Evolutionary conservation across 768 basidiomycete species (phyloP).

Genomic region (Naganishia vishniacii): DNA sequence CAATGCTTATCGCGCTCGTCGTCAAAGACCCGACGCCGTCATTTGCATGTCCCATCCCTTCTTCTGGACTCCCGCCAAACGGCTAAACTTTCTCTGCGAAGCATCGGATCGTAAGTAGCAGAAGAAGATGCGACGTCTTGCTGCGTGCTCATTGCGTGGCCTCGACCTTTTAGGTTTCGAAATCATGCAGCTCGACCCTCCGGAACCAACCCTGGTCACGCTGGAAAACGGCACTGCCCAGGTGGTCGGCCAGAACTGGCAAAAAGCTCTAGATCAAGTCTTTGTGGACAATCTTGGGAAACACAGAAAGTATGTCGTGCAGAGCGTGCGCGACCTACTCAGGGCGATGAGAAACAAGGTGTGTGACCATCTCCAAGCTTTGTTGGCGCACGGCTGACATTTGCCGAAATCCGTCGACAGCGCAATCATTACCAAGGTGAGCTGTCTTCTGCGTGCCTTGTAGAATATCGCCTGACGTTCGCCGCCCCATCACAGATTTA

Average conservation of each 20-base stretch:
- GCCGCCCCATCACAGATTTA: slow-evolving; percentile 55
- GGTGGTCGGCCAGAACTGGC: slow-evolving; percentile 90
- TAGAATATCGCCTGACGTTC: background rate
- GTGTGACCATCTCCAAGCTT: background rate
- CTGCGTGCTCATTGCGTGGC: background rate
- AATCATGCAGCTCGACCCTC: slow-evolving; percentile 90
- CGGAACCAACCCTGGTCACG: slow-evolving; percentile 64
- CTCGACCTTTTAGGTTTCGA: slow-evolving; percentile 59
- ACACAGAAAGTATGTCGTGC: slow-evolving; percentile 92
- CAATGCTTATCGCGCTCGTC: background rate
- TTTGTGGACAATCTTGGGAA: slow-evolving; percentile 94
- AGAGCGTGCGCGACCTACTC: slow-evolving; percentile 82
- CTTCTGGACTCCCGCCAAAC: slow-evolving; percentile 86
- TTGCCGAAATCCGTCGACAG: slow-evolving; percentile 43
- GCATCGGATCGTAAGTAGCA: slow-evolving; percentile 68
- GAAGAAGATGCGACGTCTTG: background rate
- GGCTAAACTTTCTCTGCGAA: slow-evolving; percentile 91
- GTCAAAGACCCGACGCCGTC: slow-evolving; percentile 72
- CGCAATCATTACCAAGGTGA: slow-evolving; percentile 85
- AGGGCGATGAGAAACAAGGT: slow-evolving; percentile 87
- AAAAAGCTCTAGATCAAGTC: slow-evolving; percentile 71
- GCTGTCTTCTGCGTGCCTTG: background rate
- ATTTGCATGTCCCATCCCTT: slow-evolving; percentile 87
- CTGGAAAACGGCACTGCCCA: slow-evolving; percentile 65
- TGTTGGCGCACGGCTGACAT: background rate